Evolutionary conservation across 805 yeast species (phyloP), one percentile per base, ranked within the genome.

Genomic region (Alloascoidea hylecoeti): DNA sequence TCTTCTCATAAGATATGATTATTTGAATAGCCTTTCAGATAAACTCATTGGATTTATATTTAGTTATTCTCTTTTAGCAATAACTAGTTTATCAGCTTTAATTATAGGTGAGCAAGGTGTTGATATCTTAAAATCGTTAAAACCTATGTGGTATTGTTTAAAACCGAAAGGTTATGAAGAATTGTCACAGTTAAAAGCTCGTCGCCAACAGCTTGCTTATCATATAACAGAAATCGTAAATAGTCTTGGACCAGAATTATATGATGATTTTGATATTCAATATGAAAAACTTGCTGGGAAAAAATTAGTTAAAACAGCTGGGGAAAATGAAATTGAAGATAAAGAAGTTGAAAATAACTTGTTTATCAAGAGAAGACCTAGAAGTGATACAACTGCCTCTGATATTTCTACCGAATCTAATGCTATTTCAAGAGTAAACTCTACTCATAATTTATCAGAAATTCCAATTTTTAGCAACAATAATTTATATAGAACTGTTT

Each of bases 81-180:
- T 68, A 18, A 75, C 88, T 13, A 83, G 96, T 0, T 89, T 83
- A 50, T 76, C 94, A 14, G 95, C 98, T 0, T 66, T 92, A 46
- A 66, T 84, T 18, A 75, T 85, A 41, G 97, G 98, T 38, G 98
- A 92, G 52, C 80, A 78, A 42, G 98, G 98, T 27, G 68, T 84
- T 75, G 97, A 89, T 53, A 67, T 82, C 36, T 70, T 80, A 53
- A 85, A 85, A 52, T 78, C 94, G 2, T 60, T 89, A 40, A 70
- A 86, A 46, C 96, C 97, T 1, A 60, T 89, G 34, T 80, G 73
- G 12, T 63, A 73, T 50, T 59, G 64, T 3, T 46, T 64, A 34
- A 65, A 64, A 2, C 38, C 41, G 32, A 51, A 54, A 39, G 51
- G 47, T 18, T 51, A 53, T 28, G 58, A 61, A 35, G 58, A 67